Evolutionary conservation across 1,139 yeast genomes (phyloP).

Genomic region (Blastobotrys proliferans): DNA sequence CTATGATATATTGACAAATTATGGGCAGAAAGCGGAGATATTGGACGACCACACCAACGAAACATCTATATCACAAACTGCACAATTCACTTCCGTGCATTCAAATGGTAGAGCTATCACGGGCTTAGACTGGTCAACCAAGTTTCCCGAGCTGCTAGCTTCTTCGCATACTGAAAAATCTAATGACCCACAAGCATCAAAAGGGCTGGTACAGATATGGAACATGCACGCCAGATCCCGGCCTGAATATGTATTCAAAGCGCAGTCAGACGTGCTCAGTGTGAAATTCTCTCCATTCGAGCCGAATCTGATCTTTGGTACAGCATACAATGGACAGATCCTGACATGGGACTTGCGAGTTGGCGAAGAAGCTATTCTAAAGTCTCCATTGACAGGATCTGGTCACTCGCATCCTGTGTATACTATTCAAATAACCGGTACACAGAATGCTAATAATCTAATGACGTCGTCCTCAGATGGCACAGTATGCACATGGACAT

Average conservation of each 20-base stretch:
- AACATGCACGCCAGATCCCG: constrained; percentile 38
- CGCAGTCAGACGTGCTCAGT: constrained; percentile 43
- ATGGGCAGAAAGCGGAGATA: constrained; percentile 22
- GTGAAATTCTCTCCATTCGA: constrained; percentile 40
- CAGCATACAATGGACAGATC: constrained; percentile 48
- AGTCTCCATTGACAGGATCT: constrained; percentile 32
- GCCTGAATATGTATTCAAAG: constrained; percentile 50
- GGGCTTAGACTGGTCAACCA: constrained; percentile 42
- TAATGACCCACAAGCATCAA: constrained; percentile 26
- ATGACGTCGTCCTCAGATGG: constrained; percentile 47
- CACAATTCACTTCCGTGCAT: constrained; percentile 24
- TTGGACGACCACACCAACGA: constrained; percentile 12
- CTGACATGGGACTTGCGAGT: constrained; percentile 44
- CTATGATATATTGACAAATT: constrained; percentile 36
- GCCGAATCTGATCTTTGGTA: constrained; percentile 40
- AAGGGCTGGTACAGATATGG: constrained; percentile 40
- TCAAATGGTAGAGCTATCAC: constrained; percentile 36
- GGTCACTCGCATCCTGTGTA: constrained; percentile 45
- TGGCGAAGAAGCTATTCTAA: constrained; percentile 31
- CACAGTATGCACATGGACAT: constrained; percentile 44
- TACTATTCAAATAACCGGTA: constrained; percentile 36
- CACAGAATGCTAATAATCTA: constrained; percentile 34
- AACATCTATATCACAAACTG: constrained; percentile 21
- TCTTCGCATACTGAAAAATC: constrained; percentile 34
- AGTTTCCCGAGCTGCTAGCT: constrained; percentile 42